A percentile compares a stretch with the other conserved stretches of the same genome.
phyloP scores from a whole-genome alignment of 2,329 filamentous ascomycete species.

The Microsporum audouinii region DNA sequence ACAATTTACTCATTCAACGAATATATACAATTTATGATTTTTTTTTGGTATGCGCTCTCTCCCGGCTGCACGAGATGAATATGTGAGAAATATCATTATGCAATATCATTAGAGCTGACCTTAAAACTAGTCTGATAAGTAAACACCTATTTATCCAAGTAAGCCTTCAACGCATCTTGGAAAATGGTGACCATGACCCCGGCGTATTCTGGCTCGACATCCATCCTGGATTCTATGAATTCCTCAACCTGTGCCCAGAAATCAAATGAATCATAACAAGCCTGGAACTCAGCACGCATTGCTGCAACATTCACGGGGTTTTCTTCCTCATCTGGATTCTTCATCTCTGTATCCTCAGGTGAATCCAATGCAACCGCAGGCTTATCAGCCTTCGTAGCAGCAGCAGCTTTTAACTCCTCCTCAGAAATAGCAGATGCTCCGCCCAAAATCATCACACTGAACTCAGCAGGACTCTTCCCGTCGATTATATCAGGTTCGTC shows the following conservation, averaged over 20 bases:
- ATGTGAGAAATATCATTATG: background rate
- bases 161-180: slow-evolving; percentile 53
- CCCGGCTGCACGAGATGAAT: background rate
- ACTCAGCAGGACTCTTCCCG: slow-evolving; percentile 49
- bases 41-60: background rate
- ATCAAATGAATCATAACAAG: slow-evolving; percentile 44
- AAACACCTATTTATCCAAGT: slow-evolving; percentile 2
- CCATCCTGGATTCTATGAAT: slow-evolving; percentile 59
- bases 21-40: slow-evolving; percentile 2
- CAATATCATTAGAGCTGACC: background rate
- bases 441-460: slow-evolving; percentile 79
- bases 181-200: slow-evolving; percentile 57
- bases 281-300: slow-evolving; percentile 34
- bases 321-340: slow-evolving; percentile 5
- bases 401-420: slow-evolving; percentile 19
- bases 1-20: background rate
- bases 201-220: slow-evolving; percentile 58
- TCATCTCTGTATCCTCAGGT: slow-evolving; percentile 9
- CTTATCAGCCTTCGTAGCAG: slow-evolving; percentile 20
- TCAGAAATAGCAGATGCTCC: slow-evolving; percentile 42
- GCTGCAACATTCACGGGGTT: slow-evolving; percentile 23
- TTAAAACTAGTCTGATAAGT: background rate
- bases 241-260: slow-evolving; percentile 83
- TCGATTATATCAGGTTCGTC: slow-evolving; percentile 38
- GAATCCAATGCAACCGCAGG: background rate